Evolutionary conservation across 2,329 filamentous ascomycete species (phyloP).

Genomic region (Coniochaeta hoffmannii): DNA sequence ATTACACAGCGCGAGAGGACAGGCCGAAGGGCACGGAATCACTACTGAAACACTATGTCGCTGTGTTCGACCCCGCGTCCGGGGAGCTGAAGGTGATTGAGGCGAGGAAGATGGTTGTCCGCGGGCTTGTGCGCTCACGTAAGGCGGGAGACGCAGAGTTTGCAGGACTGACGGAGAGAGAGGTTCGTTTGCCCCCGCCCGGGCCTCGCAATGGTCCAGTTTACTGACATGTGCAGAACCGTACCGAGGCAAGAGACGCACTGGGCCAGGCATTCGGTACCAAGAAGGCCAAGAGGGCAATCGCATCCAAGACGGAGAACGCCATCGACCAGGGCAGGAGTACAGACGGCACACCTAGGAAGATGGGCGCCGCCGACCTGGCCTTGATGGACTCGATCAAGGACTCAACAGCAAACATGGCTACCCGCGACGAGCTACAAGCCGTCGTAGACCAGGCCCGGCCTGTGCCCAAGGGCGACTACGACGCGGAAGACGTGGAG

Average conservation of each 20-base stretch:
- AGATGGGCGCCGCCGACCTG: conserved; percentile 46
- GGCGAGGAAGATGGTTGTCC: conserved; percentile 56
- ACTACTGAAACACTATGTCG: conserved; percentile 56
- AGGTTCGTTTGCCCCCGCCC: conserved; percentile 26
- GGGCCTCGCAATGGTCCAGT: not conserved
- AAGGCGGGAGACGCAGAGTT: conserved; percentile 41
- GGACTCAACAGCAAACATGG: conserved; percentile 55
- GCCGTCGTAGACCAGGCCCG: conserved; percentile 59
- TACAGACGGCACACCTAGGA: conserved; percentile 31
- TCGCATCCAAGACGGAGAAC: conserved; percentile 62
- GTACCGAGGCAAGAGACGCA: conserved; percentile 55
- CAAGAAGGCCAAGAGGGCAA: conserved; percentile 76
- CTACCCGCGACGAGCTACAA: conserved; percentile 58
- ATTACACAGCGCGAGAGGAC: conserved; percentile 53
- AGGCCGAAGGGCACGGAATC: conserved; percentile 29
- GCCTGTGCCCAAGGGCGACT: conserved; percentile 64
- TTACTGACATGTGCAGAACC: conserved; percentile 35
- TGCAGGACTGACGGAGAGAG: conserved; percentile 25
- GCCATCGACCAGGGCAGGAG: conserved; percentile 46
- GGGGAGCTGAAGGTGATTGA: conserved; percentile 54
- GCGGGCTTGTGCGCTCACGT: conserved; percentile 49
- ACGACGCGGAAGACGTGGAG: conserved; percentile 56
- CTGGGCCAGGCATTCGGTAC: conserved; percentile 77
- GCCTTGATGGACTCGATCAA: conserved; percentile 59
- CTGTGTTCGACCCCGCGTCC: conserved; percentile 54